Evolutionary conservation across 345 rosid genomes (phyloP).

Genomic region (Lepidium aucheri): DNA sequence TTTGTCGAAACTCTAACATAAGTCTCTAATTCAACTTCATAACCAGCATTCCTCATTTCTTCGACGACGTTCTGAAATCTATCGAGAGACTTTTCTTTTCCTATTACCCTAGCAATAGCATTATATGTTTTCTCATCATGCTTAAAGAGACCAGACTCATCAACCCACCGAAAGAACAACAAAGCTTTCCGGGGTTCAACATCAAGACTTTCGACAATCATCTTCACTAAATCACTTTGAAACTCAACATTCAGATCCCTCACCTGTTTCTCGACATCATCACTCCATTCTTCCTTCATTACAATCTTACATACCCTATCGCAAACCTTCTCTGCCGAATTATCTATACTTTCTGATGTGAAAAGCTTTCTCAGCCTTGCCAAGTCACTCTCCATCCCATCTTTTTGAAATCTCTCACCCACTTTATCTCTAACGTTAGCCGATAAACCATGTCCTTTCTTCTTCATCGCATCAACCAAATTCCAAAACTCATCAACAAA

Average conservation of each 20-base stretch:
- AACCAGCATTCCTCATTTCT: conserved; percentile 58
- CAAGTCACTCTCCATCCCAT: conserved; percentile 49
- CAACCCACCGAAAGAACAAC: conserved; percentile 74
- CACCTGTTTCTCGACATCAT: conserved; percentile 48
- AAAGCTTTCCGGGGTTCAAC: conserved; percentile 65
- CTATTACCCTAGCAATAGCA: conserved; percentile 63
- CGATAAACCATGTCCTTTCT: conserved; percentile 73
- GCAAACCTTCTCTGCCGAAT: conserved; percentile 40
- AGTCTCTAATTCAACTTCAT: conserved; percentile 63
- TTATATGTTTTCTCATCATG: conserved; percentile 60
- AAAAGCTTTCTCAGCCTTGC: conserved; percentile 52
- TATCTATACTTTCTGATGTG: conserved; percentile 46
- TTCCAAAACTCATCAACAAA: conserved; percentile 63
- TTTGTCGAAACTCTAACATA: conserved; percentile 40
- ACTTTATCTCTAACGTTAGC: conserved; percentile 52
- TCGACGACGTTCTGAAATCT: conserved; percentile 66
- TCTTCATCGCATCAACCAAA: conserved; percentile 62
- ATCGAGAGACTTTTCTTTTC: conserved; percentile 69
- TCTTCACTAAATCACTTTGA: conserved; percentile 47
- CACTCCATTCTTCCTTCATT: conserved; percentile 62
- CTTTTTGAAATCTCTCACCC: conserved; percentile 53
- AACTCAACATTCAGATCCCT: conserved; percentile 41
- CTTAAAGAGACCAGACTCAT: conserved; percentile 52
- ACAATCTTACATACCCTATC: conserved; percentile 54
- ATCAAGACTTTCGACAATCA: conserved; percentile 58